phyloP scores from a whole-genome alignment of 2,329 filamentous ascomycete genomes.

The Phyllosticta citribraziliensis region DNA sequence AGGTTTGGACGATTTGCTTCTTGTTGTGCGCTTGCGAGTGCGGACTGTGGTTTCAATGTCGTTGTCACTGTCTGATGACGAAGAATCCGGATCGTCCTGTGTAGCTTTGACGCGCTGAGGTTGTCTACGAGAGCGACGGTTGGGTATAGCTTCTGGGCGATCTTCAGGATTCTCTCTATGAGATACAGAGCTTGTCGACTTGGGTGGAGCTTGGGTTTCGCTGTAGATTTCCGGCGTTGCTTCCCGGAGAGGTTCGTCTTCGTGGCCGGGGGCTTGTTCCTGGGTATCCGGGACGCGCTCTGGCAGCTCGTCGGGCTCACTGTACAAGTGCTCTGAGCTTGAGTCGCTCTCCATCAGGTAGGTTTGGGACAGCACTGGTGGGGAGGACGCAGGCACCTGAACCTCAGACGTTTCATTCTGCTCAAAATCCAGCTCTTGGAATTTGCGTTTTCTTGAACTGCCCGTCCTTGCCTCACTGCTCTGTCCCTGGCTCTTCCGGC shows the following conservation, averaged over 20 bases:
- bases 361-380: slow-evolving; percentile 18
- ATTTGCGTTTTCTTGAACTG: slow-evolving; percentile 30
- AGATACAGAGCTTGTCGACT: slow-evolving; percentile 26
- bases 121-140: not conserved
- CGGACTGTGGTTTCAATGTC: slow-evolving; percentile 5
- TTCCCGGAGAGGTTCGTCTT: not conserved
- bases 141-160: slow-evolving; percentile 11
- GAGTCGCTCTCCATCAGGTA: slow-evolving; percentile 6
- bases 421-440: slow-evolving; percentile 9
- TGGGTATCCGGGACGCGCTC: slow-evolving; percentile 1
- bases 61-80: slow-evolving; percentile 27
- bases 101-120: slow-evolving; percentile 11
- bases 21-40: slow-evolving; percentile 12
- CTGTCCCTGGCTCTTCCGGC: not conserved
- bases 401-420: slow-evolving; percentile 15
- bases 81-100: slow-evolving; percentile 13
- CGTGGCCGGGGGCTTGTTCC: not conserved
- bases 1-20: slow-evolving; percentile 14
- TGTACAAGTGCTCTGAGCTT: slow-evolving; percentile 6
- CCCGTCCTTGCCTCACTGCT: slow-evolving; percentile 17
- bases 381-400: slow-evolving; percentile 31
- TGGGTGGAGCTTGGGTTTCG: slow-evolving; percentile 35
- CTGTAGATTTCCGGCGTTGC: slow-evolving; percentile 22
- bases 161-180: not conserved
- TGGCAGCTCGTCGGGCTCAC: not conserved